Base-by-base conservation (phyloP, 805 yeast species). In the Suhomyces sp. region DNA sequence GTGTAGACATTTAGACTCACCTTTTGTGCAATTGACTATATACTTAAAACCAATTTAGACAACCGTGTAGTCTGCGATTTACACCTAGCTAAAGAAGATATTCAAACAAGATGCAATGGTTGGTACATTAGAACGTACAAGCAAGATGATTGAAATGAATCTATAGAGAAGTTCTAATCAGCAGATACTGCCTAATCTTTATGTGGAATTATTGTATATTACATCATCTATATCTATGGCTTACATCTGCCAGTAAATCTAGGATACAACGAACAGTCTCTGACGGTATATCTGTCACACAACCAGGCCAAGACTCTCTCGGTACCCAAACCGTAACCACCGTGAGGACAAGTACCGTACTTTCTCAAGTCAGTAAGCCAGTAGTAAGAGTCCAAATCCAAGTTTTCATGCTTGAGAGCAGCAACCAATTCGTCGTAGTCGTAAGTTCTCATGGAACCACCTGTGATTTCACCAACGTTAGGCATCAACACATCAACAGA, bases 401-500 rank as follows among this genome's bases (percentile, higher is more conserved):
- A 89, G 53, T 86, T 85, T 78, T 94, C 99, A 76, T 97, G 89
- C 76, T 86, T 86, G 81, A 93, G 88, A 49, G 97, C 97, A 46
- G 84, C 96, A 63, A 88, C 69, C 63, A 94, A 80, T 73, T 93
- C 98, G 44, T 90, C 90, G 55, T 81, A 74, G 64, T 84, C 83
- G 57, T 81, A 84, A 60, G 90, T 91, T 83, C 99, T 92, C 99
- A 94, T 94, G 47, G 98, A 93, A 54, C 99, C 99, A 72, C 99
- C 99, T 46, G 96, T 90, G 66, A 94, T 88, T 77, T 94, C 99
- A 70, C 99, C 99, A 54, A 94, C 99, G 63, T 90, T 93, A 64
- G 99, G 99, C 97, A 94, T 92, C 69, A 94, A 81, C 36, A 94
- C 97, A 73, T 94, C 99, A 45, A 94, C 99, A 49, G 97, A 89